Base-by-base conservation (phyloP, 2,329 filamentous ascomycete genomes). In the Balansia obtecta region DNA sequence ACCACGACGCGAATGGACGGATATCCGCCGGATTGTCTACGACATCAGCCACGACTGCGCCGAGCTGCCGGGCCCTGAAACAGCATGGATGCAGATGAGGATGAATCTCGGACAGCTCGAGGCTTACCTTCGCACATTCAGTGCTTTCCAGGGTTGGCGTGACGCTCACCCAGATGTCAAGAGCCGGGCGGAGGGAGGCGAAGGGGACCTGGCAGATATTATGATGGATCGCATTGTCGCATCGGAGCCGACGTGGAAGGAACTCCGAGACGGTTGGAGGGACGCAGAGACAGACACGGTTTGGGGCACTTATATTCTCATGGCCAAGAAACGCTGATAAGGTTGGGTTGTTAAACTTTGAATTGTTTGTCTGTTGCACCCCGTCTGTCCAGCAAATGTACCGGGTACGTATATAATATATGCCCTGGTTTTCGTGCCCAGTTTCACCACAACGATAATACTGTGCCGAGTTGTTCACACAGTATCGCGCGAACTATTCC, bases 111-210 rank as follows among this genome's bases (percentile, higher is more conserved):
- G 75, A 1, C 71, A 78, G 57, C 71, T 80, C 49, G 79, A 82
- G 65, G 72, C 71, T n/a, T 85, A 83, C 63, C 62, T 75, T 50
- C 66, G 76, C 55, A 84, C 82, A 0, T 83, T 77, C 60, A 82
- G 78, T 60, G 67, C 73, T 40, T 82, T 73, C 61, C 72, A 72
- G 58, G 73, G 69, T 30, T 85, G 82, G 81, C 68, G 70, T 56
- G 73, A 77, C 54, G 71, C 69, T 11, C 71, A 82, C 63, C 73
- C 75, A 2, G 71, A 73, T 39, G 59, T 57, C 38, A 73, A 68
- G 61, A 71, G 70, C 50, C 68, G 71, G 57, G 69, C 64, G 4
- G 72, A 76, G 22, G 80, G 78, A 6, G 80, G 80, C 2, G 54
- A 68, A 8, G 80, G 80, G 1, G 82, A 85, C 63, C 59, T 84